A percentile compares a stretch with the other conserved stretches of the same genome.
These are phyloP conservation scores for Calonectria montana DNA, from an alignment of 2,329 filamentous ascomycete genomes.

Conservation along the genomic window DNA sequence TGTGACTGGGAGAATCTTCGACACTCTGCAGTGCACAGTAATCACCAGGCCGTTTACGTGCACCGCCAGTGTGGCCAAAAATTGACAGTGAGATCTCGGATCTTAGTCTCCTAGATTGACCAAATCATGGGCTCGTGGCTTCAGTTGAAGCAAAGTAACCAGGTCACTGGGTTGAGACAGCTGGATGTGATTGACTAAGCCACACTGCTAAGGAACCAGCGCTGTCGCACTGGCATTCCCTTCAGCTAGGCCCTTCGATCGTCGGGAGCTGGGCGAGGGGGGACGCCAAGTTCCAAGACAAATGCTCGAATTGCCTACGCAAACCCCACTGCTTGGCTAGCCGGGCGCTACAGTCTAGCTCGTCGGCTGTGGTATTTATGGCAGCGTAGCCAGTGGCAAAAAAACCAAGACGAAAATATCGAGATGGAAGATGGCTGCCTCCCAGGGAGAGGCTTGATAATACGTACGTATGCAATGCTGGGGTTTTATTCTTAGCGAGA, in stretches of 20 bases:
- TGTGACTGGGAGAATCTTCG: too few species aligned
- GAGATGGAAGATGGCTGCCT: background rate
- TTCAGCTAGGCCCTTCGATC: background rate
- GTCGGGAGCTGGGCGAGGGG: background rate
- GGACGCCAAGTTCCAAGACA: background rate
- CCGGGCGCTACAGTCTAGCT: background rate
- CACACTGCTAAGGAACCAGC: background rate
- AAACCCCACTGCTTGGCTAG: background rate
- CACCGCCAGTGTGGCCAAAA: background rate
- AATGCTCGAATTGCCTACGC: background rate
- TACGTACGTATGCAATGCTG: background rate
- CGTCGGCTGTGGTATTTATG: background rate
- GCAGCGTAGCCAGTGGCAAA: background rate
- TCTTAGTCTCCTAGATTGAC: background rate
- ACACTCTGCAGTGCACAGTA: too few species aligned
- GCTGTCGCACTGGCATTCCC: background rate
- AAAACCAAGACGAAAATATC: background rate
- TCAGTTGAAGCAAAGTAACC: background rate
- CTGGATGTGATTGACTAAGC: background rate
- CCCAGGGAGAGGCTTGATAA: background rate
- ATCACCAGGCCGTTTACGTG: background rate
- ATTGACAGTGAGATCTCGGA: background rate
- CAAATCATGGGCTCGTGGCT: background rate
- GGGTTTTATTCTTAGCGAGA: background rate
- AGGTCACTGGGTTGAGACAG: background rate